Evolutionary conservation across 1,284 basidiomycete species (phyloP).

Genomic region (Malassezia globosa): DNA sequence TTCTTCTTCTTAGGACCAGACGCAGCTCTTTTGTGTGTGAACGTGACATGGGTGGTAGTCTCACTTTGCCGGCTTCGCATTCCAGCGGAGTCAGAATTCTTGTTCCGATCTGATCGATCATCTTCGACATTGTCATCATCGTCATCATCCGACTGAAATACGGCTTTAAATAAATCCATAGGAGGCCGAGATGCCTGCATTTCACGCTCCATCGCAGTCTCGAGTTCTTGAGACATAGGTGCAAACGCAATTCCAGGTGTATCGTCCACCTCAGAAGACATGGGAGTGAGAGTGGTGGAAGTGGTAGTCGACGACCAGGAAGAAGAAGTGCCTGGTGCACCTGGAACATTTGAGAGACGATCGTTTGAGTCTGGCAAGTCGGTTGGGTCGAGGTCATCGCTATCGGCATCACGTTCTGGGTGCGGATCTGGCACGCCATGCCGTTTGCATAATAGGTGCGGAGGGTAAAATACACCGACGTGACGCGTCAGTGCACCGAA

Average conservation of each 20-base stretch:
- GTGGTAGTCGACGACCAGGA: neutral
- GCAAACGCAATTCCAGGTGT: slow-evolving; percentile 5
- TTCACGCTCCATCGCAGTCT: neutral
- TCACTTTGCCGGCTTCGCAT: neutral
- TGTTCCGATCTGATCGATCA: too few species aligned
- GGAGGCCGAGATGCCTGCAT: slow-evolving; percentile 5
- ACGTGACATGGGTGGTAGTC: neutral
- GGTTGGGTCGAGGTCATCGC: neutral
- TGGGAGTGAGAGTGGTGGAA: neutral
- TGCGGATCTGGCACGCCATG: slow-evolving; percentile 6
- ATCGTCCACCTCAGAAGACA: neutral
- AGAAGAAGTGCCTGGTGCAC: too few species aligned
- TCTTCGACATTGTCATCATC: neutral
- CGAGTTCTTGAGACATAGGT: neutral
- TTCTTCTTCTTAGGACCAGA: slow-evolving; percentile 1
- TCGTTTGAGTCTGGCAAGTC: too few species aligned
- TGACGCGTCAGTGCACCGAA: slow-evolving; percentile 12
- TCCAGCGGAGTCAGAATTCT: neutral
- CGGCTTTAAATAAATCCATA: slow-evolving; percentile 12
- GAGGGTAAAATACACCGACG: slow-evolving; percentile 2
- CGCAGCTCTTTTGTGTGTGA: slow-evolving; percentile 1
- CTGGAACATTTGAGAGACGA: neutral
- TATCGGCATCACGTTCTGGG: neutral
- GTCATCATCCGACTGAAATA: slow-evolving; percentile 12
- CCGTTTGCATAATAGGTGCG: slow-evolving; percentile 15